A percentile compares a stretch with the other conserved stretches of the same genome.
Conservation (phyloP, 768 basidiomycete species). For the Megacollybia marginata region DNA sequence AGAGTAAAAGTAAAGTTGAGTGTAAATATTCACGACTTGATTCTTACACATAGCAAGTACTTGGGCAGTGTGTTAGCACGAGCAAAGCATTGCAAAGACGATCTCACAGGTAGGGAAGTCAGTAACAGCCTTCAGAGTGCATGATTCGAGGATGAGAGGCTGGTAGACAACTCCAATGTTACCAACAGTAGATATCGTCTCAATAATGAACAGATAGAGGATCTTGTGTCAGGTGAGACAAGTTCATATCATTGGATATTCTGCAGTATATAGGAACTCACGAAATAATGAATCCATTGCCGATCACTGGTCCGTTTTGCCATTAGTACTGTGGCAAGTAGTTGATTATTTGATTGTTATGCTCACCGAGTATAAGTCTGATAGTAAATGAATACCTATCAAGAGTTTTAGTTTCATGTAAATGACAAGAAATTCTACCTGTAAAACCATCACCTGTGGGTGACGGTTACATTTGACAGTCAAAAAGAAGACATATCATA, state of each 20-base stretch:
- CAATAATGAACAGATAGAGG: slow-evolving; percentile 32
- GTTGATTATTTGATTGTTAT: too few species aligned
- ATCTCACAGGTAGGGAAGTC: slow-evolving; percentile 20
- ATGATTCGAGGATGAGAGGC: slow-evolving; percentile 37
- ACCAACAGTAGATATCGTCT: slow-evolving; percentile 35
- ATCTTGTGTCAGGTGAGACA: too few species aligned
- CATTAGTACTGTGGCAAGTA: too few species aligned
- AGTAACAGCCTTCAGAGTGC: slow-evolving; percentile 22
- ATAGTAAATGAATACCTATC: too few species aligned
- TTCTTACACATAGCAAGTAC: slow-evolving; percentile 18
- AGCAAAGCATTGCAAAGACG: neutral
- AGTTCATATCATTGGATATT: neutral
- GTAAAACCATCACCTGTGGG: too few species aligned
- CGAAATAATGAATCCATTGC: slow-evolving; percentile 33
- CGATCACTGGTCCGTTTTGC: too few species aligned
- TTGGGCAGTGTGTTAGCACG: neutral
- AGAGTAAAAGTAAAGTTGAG: slow-evolving; percentile 7
- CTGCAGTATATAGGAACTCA: slow-evolving; percentile 10
- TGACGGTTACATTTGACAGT: too few species aligned
- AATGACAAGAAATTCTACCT: too few species aligned
- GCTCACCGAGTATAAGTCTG: too few species aligned
- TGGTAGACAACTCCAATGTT: slow-evolving; percentile 41
- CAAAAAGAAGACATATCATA: too few species aligned
- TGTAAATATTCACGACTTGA: slow-evolving; percentile 5
- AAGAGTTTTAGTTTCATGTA: too few species aligned